These are phyloP conservation scores for Pythium periplocum DNA, from an alignment of 352 stramenopile species.

Conservation along the genomic window DNA sequence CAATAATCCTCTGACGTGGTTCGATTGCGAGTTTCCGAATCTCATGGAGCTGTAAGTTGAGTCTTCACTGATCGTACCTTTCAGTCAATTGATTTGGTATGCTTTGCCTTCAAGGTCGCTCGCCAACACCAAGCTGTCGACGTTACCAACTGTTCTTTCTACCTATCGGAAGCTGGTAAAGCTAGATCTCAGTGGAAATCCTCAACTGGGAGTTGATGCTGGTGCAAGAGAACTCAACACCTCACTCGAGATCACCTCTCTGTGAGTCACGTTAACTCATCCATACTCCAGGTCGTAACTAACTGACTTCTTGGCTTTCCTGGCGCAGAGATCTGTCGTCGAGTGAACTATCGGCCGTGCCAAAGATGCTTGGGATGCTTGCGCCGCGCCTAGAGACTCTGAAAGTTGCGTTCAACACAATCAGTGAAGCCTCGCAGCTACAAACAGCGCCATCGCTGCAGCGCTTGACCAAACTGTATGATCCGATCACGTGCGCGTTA, in stretches of 20 bases:
- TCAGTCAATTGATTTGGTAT: not conserved
- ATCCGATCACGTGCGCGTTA: not conserved
- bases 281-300: not conserved
- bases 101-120: slow-evolving; percentile 14
- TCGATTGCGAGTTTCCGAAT: slow-evolving; percentile 13
- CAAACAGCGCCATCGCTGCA: not conserved
- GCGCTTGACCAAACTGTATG: slow-evolving; percentile 7
- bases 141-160: slow-evolving; percentile 15
- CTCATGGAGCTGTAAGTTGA: slow-evolving; percentile 11
- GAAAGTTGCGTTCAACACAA: not conserved
- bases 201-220: slow-evolving; percentile 11
- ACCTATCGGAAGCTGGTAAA: slow-evolving; percentile 11
- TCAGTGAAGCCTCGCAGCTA: not conserved
- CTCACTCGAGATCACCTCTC: slow-evolving; percentile 5
- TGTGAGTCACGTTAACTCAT: not conserved
- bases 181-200: slow-evolving; percentile 20
- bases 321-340: not conserved
- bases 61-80: not conserved
- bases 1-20: slow-evolving; percentile 10
- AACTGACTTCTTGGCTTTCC: not conserved
- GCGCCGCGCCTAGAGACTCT: not conserved
- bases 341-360: not conserved
- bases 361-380: not conserved
- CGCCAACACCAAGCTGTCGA: slow-evolving; percentile 15
- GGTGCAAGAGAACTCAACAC: slow-evolving; percentile 1